Conservation (phyloP, 108 stramenopile genomes). For the Cyclotella atomus region DNA sequence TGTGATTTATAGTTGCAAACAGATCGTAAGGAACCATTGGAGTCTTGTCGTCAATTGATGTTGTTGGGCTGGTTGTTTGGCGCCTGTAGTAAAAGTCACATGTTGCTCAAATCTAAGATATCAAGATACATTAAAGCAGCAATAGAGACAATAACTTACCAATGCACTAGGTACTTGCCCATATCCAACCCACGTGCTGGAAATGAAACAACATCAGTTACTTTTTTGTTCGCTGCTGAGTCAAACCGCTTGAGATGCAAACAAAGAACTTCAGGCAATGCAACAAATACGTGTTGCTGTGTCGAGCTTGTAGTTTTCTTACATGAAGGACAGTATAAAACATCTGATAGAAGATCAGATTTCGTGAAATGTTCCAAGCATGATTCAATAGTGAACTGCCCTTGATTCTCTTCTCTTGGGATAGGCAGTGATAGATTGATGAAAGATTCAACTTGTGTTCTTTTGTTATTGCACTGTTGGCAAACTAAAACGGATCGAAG, state of each 20-base stretch:
- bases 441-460: slow-evolving; percentile 68
- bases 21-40: slow-evolving; percentile 73
- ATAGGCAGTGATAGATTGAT: slow-evolving; percentile 77
- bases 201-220: slow-evolving; percentile 76
- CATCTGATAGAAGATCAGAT: slow-evolving; percentile 64
- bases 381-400: slow-evolving; percentile 63
- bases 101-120: no score
- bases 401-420: slow-evolving; percentile 58
- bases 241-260: slow-evolving; percentile 87
- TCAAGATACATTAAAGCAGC: background rate
- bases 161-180: slow-evolving; percentile 76
- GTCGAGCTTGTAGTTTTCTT: slow-evolving; percentile 55
- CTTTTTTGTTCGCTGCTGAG: slow-evolving; percentile 70
- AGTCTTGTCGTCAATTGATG: slow-evolving; percentile 7
- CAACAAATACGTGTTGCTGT: slow-evolving; percentile 80
- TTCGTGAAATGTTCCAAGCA: slow-evolving; percentile 72
- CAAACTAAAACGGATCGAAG: slow-evolving; percentile 77
- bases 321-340: slow-evolving; percentile 69
- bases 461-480: slow-evolving; percentile 71
- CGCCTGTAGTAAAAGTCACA: no score
- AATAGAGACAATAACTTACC: slow-evolving; percentile 42
- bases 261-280: slow-evolving; percentile 74
- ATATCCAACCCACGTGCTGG: slow-evolving; percentile 77
- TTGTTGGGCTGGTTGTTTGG: background rate
- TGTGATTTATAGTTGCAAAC: slow-evolving; percentile 80